Base-by-base conservation (phyloP, 805 yeast species). In the Kregervanrija fluxuum region DNA sequence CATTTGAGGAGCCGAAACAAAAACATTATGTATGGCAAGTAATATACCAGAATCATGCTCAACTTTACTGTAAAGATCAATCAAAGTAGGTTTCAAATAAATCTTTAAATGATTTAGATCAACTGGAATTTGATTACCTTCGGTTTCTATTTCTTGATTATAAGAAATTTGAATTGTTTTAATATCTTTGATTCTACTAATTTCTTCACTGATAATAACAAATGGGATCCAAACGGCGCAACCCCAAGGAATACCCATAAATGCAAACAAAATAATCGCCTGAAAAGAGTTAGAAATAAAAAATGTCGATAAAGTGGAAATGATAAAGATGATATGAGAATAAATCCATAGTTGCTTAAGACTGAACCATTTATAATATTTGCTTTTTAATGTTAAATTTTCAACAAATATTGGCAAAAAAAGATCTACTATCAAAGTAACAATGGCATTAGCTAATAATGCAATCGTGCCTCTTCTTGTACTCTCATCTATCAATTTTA, bases 151-250 rank as follows among this genome's bases (percentile, higher is more conserved):
- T 16, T 44, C 42, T 28, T 50, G 57, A 33, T 49, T 43, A 33
- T 52, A 49, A 34, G 37, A 51, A 13, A 60, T 55, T 42, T 60
- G 56, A 14, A 57, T 46, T 0, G 69, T 61, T 46, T 72, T 73
- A 30, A 71, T 65, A 50, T 71, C 77, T 48, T 72, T 74, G 30
- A 76, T 72, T 43, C 79, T 60, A 30, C 79, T 66, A 13, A 75
- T 66, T 48, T 77, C 82, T 52, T 77, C 80, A 32, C 82, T 74
- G 10, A 80, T 77, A 34, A 80, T 54, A 1, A 78, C 79, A 57
- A 78, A 80, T 6, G 85, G 85, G 2, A 80, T 79, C 85, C 85
- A 80, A 13, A 77, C 66, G 0, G 83, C 80, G 47, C 68, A 68
- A 1, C 85, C 84, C 85, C 85, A 80, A 0, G 83, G 73, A 15